Conservation (phyloP, 345 rosid genomes). For the Eucalyptus tenuipes region DNA sequence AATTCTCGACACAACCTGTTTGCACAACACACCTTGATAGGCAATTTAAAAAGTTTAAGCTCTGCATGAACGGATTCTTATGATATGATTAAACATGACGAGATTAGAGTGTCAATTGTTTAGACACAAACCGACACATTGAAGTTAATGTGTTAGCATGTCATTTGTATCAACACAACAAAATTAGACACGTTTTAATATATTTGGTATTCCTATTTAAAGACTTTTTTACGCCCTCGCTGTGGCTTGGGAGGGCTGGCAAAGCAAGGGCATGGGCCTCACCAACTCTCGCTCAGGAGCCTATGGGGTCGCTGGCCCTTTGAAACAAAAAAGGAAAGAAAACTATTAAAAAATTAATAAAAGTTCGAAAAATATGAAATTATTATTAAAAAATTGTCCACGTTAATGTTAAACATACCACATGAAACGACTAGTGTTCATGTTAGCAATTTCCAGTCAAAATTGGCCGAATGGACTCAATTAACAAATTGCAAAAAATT, state of each 20-base stretch:
- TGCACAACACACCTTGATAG: neutral
- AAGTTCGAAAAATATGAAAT: too few relatives aligned
- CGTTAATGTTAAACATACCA: neutral
- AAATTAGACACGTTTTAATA: neutral
- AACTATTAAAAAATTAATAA: neutral
- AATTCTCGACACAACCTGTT: neutral
- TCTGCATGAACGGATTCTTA: neutral
- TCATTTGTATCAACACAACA: neutral
- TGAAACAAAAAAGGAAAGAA: neutral
- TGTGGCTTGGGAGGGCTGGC: neutral
- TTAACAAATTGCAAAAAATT: fast-evolving
- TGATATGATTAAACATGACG: neutral
- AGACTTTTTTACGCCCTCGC: neutral
- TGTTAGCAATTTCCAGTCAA: fast-evolving
- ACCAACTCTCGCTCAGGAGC: neutral
- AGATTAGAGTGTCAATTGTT: neutral
- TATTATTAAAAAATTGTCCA: neutral
- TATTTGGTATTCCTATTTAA: neutral
- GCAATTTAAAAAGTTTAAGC: neutral
- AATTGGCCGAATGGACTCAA: fast-evolving
- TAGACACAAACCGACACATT: fast-evolving
- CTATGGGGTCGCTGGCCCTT: fast-evolving
- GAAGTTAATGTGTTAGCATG: neutral
- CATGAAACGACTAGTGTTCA: fast-evolving
- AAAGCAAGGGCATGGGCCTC: neutral